Base-by-base conservation (phyloP, 2,329 filamentous ascomycete genomes). In the Calonectria pseudoturangicola region DNA sequence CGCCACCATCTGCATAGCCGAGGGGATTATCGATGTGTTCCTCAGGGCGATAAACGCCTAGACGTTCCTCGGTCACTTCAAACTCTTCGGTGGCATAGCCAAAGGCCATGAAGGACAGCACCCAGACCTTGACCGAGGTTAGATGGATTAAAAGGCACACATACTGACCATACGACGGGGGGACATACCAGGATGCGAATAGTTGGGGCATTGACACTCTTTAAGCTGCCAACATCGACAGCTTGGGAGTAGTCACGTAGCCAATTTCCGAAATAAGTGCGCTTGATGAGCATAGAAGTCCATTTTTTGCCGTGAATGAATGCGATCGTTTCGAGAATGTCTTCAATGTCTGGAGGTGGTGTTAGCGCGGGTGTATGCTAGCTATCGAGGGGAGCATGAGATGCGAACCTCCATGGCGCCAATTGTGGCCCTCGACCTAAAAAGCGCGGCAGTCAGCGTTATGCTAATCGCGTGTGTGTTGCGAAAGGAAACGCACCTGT, bases 191-290 rank as follows among this genome's bases (percentile, higher is more conserved):
- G 85, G 72, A 96, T 91, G 51, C 94, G 90, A 78, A 97, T 94
- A 4, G 94, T 95, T 45, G 93, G 92, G 41, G 93, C 92, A 75
- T 94, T 94, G 72, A 95, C 92, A 73, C 92, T 92, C 84, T 95
- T 96, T 74, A 97, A 84, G 73, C 93, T 95, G 62, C 93, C 93
- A 15, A 96, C 92, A 80, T 96, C 94, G 83, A 96, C 89, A 43
- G 94, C 94, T 81, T 96, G 94, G 15, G 93, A 95, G 83, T 97
- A 97, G 85, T 96, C 94, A 73, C 94, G 90, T 48, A 96, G 87
- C 94, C 94, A 97, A 84, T 97, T 97, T 71, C 94, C 94, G 86
- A 96, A 96, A 85, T 95, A 96, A 36, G 93, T 92, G 68, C 94
- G 89, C 84, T 93, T 93, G 66, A 96, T 89, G 85, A 94, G 91